phyloP scores from a whole-genome alignment of 441 rosid species.

The Aquilaria agallochum region DNA sequence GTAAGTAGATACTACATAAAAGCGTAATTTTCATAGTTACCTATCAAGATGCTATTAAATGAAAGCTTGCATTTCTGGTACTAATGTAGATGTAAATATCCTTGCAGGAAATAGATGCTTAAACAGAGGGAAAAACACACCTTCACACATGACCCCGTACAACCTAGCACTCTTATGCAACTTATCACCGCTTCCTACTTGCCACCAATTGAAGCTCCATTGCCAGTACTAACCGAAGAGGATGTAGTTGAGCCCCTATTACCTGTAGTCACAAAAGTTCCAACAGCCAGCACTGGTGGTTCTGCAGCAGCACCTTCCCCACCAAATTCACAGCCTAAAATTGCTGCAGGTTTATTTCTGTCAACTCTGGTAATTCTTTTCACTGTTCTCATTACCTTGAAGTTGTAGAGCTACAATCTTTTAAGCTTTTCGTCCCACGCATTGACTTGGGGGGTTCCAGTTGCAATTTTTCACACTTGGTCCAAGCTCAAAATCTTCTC shows the following conservation, averaged over 20 bases:
- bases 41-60: background rate
- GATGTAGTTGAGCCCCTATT: conserved; percentile 73
- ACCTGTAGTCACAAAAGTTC: conserved; percentile 32
- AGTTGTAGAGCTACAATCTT: too few species aligned
- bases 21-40: background rate
- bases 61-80: background rate
- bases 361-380: conserved; percentile 24
- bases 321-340: conserved; percentile 40
- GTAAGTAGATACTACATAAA: conserved; percentile 32
- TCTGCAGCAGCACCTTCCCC: conserved; percentile 20
- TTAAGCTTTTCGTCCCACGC: too few species aligned
- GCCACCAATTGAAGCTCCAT: conserved; percentile 88
- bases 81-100: conserved; percentile 2
- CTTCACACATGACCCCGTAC: conserved; percentile 61
- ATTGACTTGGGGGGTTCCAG: conserved; percentile 2
- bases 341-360: conserved; percentile 30
- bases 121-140: conserved; percentile 20
- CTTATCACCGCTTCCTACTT: conserved; percentile 18
- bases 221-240: conserved; percentile 43
- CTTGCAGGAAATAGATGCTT: conserved; percentile 66
- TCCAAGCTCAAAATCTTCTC: background rate
- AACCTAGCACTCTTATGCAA: conserved; percentile 42
- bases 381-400: conserved; percentile 4
- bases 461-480: conserved; percentile 6
- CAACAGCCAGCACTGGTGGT: conserved; percentile 24